Conservation (phyloP, 176 grass and related monocot genomes). For the Tuctoria greenei region DNA sequence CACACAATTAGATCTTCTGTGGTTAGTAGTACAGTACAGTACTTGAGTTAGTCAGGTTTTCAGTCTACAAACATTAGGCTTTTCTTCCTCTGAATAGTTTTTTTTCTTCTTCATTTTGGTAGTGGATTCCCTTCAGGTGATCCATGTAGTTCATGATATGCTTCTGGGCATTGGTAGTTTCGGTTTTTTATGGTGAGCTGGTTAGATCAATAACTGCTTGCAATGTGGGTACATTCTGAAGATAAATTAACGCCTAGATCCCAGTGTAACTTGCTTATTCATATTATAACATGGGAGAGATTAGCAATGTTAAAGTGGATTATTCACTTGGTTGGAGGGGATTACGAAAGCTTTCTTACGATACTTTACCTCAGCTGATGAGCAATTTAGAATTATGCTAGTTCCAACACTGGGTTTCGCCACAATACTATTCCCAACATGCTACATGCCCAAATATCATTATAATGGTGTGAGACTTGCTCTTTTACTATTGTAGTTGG, state of each 20-base stretch:
- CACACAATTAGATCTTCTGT: slow-evolving; percentile 36
- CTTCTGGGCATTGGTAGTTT: background rate
- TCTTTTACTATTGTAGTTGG: too few species aligned
- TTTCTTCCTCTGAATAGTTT: background rate
- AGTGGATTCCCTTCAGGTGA: slow-evolving; percentile 17
- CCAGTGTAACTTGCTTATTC: background rate
- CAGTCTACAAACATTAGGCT: background rate
- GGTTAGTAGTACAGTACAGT: background rate
- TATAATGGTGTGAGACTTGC: too few species aligned
- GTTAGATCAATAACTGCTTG: slow-evolving; percentile 18
- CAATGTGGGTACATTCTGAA: slow-evolving; percentile 26
- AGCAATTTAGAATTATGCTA: too few species aligned
- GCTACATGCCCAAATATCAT: too few species aligned
- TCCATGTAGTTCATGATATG: slow-evolving; percentile 34
- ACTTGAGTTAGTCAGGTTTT: background rate
- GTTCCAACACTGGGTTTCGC: too few species aligned
- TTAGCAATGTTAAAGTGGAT: background rate
- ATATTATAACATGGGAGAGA: background rate
- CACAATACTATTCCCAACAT: too few species aligned
- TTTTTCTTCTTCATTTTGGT: background rate
- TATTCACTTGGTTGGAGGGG: background rate
- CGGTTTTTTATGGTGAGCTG: slow-evolving; percentile 7
- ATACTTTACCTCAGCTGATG: background rate
- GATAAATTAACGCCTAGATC: slow-evolving; percentile 15
- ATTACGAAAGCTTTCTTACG: background rate